Base-by-base conservation (phyloP, 768 basidiomycete species). In the Mycena maculata region DNA sequence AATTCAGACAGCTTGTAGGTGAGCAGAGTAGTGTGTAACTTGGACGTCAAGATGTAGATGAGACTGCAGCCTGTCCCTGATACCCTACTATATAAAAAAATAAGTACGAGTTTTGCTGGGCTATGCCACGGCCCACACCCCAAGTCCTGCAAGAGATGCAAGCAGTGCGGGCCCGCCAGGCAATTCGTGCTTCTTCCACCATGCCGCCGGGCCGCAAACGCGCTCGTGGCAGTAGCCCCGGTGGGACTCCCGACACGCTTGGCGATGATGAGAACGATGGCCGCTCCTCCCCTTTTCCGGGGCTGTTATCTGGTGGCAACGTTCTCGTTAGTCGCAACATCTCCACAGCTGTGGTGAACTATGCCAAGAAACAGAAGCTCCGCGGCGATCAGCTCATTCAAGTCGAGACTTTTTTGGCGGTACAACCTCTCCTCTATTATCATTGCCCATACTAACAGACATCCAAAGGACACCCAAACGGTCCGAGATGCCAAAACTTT, bases 301-400 rank as follows among this genome's bases (percentile, higher is more conserved):
- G n/a, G 16, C 33, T 22, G n/a, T n/a, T n/a, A 23, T 30, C 38
- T 7, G 44, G 28, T 15, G 44, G 30, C 56, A 42, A 28, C 20
- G 28, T 8, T 12, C 55, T 28, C 36, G 57, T 36, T 25, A 18
- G 27, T 8, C 36, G 33, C 22, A 60, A 60, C 23, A 15, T 27
- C 8, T 18, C 33, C 6, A 15, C 23, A 4, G 42, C 47, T 23
- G 47, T 60, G 47, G 25, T 20, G 28, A 23, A 15, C 27, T 49
- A 23, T 18, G 58, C 58, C 13, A 39, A 48, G 47, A 33, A 49
- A 13, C 44, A 60, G 58, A 60, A 49, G 33, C 58, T 60, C 25
- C 47, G 58, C 23, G 23, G 22, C 23, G 47, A 60, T 27, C 58
- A 60, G 30, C 30, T 38, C 2, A 49, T 47, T 25, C 45, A 60